Percentiles rank a stretch among this genome's conserved stretches.
Conservation (phyloP, 2,329 filamentous ascomycete genomes). For the Sporothrix brasiliensis region DNA sequence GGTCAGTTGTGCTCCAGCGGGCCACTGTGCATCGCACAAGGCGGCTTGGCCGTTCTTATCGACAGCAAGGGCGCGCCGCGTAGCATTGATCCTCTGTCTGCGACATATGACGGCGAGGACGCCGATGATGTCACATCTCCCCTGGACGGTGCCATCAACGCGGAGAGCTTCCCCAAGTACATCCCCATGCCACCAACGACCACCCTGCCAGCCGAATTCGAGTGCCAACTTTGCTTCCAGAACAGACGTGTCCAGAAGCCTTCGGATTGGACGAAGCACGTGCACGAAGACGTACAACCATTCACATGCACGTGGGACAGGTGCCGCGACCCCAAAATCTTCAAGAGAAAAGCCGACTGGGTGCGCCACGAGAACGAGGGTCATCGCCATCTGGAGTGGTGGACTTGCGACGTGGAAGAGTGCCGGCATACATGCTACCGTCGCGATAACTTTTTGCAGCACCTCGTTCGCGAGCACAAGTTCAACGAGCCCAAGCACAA, state of each 20-base stretch:
- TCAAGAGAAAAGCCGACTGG: slow-evolving; percentile 96
- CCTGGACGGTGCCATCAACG: slow-evolving; percentile 68
- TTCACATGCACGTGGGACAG: slow-evolving; percentile 89
- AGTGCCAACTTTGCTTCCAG: slow-evolving; percentile 85
- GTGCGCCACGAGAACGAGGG: slow-evolving; percentile 91
- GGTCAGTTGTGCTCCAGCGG: slow-evolving; percentile 61
- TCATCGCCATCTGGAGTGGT: slow-evolving; percentile 88
- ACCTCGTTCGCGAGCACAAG: slow-evolving; percentile 89
- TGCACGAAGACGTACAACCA: slow-evolving; percentile 89
- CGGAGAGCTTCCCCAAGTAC: slow-evolving; percentile 75
- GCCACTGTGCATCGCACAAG: slow-evolving; percentile 65
- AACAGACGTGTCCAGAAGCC: slow-evolving; percentile 86
- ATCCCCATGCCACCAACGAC: slow-evolving; percentile 80
- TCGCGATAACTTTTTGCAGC: slow-evolving; percentile 90
- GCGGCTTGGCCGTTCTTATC: slow-evolving; percentile 66
- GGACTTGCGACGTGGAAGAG: slow-evolving; percentile 79
- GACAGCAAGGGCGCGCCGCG: slow-evolving; percentile 63
- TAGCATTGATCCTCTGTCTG: slow-evolving; percentile 59
- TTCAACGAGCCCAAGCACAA: slow-evolving; percentile 79
- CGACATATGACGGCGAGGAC: slow-evolving; percentile 61
- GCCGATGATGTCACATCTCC: slow-evolving; percentile 62
- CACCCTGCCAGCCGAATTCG: slow-evolving; percentile 80
- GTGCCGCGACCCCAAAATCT: slow-evolving; percentile 84
- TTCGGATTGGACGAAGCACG: slow-evolving; percentile 95
- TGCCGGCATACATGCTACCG: slow-evolving; percentile 82